Evolutionary conservation across 2,329 filamentous ascomycete genomes (phyloP), one percentile per base, ranked within the genome.

Genomic region (Colletotrichum melonis): DNA sequence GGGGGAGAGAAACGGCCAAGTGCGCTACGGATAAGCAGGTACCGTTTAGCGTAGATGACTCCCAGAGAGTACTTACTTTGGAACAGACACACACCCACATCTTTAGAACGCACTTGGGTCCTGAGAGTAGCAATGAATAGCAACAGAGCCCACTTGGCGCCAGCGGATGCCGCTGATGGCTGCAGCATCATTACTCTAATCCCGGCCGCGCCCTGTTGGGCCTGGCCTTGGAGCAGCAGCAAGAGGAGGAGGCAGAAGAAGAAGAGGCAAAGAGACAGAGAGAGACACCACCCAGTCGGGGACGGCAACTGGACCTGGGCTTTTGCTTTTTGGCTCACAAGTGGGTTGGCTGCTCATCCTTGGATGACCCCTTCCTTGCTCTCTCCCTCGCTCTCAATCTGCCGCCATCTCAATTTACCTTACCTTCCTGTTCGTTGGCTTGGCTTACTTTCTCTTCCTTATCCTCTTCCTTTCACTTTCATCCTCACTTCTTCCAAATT

Each of bases 281-380:
- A 42, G 38, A 42, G 12, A 7, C 38, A 42, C 38, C 32, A 12
- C 32, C 38, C 38, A 22, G 42, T 22, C 19, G 42, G 42, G 42
- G 42, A 49, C 42, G 19, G 42, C 19, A 49, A 28, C 58, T 19
- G 12, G 60, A 7, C 26, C 42, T 63, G 26, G 60, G 32, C 60
- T 54, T 54, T 63, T 30, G 56, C 24, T 30, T 56, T 63, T 46
- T 57, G 67, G 54, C 58, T 26, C 38, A 59, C 57, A 63, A 69
- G 67, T 56, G 32, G 46, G 58, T 42, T 54, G 65, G 58, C 66
- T 68, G 57, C 69, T n/a, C 58, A 63, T 52, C 52, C 69, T 24
- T 24, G 38, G 57, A 64, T 58, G 52, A 63, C 69, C 69, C 69
- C 69, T 72, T 72, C 64, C 63, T 67, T 65, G 28, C 42, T 38